These are phyloP conservation scores for Phalaenopsis equestris DNA, from an alignment of 106 monocot genomes.

Conservation along the genomic window DNA sequence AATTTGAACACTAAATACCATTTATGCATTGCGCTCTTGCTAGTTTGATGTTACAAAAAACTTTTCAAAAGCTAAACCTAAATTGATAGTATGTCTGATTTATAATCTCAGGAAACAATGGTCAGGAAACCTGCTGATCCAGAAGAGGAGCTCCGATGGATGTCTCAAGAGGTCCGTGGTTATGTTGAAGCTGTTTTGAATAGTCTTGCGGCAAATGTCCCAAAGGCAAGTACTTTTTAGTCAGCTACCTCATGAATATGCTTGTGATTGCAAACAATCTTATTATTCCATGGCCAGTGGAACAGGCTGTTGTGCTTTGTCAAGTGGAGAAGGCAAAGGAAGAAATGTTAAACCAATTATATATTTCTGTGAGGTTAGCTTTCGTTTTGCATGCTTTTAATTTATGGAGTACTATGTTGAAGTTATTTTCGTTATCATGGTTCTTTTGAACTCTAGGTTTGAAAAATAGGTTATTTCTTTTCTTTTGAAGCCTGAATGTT, in stretches of 20 bases:
- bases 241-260: neutral
- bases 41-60: neutral
- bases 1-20: neutral
- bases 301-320: slow-evolving; percentile 85
- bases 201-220: slow-evolving; percentile 96
- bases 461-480: neutral
- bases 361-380: slow-evolving; percentile 75
- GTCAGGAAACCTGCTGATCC: slow-evolving; percentile 91
- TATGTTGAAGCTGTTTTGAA: slow-evolving; percentile 98
- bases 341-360: slow-evolving; percentile 97
- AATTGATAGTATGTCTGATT: neutral
- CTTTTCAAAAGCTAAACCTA: neutral
- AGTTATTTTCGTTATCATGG: slow-evolving; percentile 1
- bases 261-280: neutral
- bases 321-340: slow-evolving; percentile 99
- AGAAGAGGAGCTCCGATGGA: slow-evolving; percentile 96
- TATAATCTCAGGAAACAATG: slow-evolving; percentile 49
- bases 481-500: neutral
- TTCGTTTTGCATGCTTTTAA: neutral
- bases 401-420: neutral
- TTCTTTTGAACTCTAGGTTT: neutral
- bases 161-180: slow-evolving; percentile 99
- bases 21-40: neutral
- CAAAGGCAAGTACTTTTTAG: slow-evolving; percentile 39
- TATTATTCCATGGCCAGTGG: slow-evolving; percentile 10